These are phyloP conservation scores for Nemania sp. DNA, from an alignment of 2,329 filamentous ascomycete species.

Conservation along the genomic window DNA sequence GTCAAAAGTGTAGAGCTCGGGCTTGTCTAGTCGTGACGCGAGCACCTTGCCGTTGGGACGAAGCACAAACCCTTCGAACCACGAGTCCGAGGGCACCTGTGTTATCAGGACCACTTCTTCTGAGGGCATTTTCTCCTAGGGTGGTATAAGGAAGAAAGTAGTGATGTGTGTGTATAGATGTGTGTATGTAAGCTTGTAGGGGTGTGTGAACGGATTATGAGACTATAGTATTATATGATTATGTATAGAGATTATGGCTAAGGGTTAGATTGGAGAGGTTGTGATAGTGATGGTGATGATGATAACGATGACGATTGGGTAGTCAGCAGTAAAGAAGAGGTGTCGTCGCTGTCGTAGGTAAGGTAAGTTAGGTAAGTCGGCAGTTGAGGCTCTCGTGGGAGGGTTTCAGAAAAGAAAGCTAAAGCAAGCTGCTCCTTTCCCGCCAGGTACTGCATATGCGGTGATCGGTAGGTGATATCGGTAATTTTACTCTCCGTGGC, in stretches of 20 bases:
- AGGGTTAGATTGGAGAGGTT: background rate
- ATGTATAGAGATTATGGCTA: background rate
- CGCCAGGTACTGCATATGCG: slow-evolving; percentile 24
- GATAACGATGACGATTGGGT: too few species aligned
- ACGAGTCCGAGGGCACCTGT: slow-evolving; percentile 49
- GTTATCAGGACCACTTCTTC: slow-evolving; percentile 50
- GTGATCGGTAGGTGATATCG: slow-evolving; percentile 22
- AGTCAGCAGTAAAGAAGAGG: background rate
- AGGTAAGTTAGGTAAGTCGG: background rate
- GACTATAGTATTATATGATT: background rate
- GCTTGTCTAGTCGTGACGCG: slow-evolving; percentile 48
- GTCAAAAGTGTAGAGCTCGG: slow-evolving; percentile 49
- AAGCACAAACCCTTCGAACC: slow-evolving; percentile 49
- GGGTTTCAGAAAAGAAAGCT: slow-evolving; percentile 15
- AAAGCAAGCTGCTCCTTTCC: slow-evolving; percentile 23
- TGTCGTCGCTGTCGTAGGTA: background rate
- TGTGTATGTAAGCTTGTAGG: background rate
- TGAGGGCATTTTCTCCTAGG: slow-evolving; percentile 41
- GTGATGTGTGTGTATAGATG: background rate
- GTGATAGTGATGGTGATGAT: background rate
- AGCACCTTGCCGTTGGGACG: slow-evolving; percentile 50
- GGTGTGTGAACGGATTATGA: background rate
- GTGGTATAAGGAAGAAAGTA: background rate
- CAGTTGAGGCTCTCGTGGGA: slow-evolving; percentile 29
- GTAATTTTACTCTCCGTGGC: slow-evolving; percentile 9